Evolutionary conservation across 1,139 yeast genomes (phyloP).

Genomic region (Taphrina betulina): DNA sequence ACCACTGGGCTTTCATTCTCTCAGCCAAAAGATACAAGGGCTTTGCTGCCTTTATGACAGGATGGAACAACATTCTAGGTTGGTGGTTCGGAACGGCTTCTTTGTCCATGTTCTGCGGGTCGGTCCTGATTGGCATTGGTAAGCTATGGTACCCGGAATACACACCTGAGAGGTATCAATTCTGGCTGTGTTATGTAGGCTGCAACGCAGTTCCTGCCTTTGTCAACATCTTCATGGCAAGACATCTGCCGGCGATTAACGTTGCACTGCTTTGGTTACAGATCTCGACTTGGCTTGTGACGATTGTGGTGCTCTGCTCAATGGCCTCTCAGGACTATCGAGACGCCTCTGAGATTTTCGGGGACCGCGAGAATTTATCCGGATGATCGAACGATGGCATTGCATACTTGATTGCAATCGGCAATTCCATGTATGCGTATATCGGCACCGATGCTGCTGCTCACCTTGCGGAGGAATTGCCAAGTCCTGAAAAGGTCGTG

Average conservation of each 20-base stretch:
- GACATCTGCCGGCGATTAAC: neutral
- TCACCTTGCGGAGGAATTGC: neutral
- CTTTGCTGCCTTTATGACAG: neutral
- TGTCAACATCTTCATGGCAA: neutral
- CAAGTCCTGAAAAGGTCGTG: neutral
- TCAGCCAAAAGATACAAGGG: neutral
- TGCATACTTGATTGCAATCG: neutral
- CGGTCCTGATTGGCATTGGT: neutral
- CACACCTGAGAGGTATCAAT: neutral
- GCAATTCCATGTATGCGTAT: neutral
- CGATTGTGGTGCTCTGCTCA: neutral
- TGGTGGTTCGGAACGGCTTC: neutral
- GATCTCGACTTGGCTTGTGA: neutral
- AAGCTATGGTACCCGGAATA: neutral
- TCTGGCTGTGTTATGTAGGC: neutral
- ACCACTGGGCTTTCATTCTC: neutral
- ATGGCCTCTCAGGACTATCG: neutral
- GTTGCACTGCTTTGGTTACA: neutral
- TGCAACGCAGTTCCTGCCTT: neutral
- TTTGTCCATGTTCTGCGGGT: neutral
- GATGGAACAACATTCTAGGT: neutral
- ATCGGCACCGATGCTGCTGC: neutral
- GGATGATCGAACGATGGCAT: neutral
- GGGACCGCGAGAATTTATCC: neutral
- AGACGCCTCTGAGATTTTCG: neutral